Base-by-base conservation (phyloP, 306 rosid genomes). In the Acacia confusa region DNA sequence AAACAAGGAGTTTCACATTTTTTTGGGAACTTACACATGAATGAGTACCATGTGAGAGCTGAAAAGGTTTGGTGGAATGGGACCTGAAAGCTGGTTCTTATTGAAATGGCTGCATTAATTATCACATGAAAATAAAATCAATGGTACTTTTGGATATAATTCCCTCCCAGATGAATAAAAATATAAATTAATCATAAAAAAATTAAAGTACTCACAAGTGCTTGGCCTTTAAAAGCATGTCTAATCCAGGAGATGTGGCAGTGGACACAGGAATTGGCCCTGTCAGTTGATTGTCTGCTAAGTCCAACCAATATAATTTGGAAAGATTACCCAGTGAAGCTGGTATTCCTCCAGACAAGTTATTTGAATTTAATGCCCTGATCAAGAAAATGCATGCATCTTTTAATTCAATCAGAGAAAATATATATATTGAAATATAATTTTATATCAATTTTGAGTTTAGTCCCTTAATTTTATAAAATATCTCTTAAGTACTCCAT, bases 281-380 rank as follows among this genome's bases (percentile, higher is more conserved):
- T 4, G 84, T 86, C 16, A 95, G 73, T 76, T 88, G 90, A 85
- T 95, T 95, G 40, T 88, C 97, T 43, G 98, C 93, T 71, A 95
- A 84, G 83, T 95, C 99, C 74, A 95, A 70, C 99, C 99, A 95
- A 77, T 88, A 90, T 38, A 95, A 87, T 52, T 95, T 89, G 86
- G 98, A 90, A 84, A 95, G 97, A 17, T 89, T 92, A 4, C 99
- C 99, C 85, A 95, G 76, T 66, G 99, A 86, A 72, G 97, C 78
- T 64, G 99, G 99, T 84, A 95, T 89, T 16, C 75, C 75, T 45
- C 97, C 98, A 16, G 94, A 87, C 79, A 95, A 88, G 68, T 90
- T 89, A 85, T 95, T 95, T 67, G 92, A 86, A 74, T 95, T 93
- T 60, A 95, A 84, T 78, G 99, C 99, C 97, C 99, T 93, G 91